A percentile compares a stretch with the other conserved stretches of the same genome.
phyloP scores from a whole-genome alignment of 257 asterid genomes.

The Mitragyna speciosa region DNA sequence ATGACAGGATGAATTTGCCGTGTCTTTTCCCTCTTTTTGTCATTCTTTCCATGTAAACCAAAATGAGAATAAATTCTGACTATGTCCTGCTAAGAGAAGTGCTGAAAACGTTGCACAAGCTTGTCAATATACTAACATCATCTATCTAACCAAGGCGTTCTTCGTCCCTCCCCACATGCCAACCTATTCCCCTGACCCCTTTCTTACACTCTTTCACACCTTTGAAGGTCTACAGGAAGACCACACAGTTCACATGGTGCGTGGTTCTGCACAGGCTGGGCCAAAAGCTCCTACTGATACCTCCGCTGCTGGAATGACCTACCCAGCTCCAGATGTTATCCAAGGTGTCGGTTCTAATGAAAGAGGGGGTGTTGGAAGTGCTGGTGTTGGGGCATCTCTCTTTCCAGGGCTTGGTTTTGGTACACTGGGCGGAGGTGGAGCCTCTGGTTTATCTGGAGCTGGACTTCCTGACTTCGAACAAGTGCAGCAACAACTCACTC shows the following conservation, averaged over 20 bases:
- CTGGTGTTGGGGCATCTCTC: slow-evolving; percentile 44
- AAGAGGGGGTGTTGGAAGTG: slow-evolving; percentile 24
- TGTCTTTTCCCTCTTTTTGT: no score
- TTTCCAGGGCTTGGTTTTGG: slow-evolving; percentile 43
- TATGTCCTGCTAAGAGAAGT: no score
- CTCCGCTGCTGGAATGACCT: slow-evolving; percentile 27
- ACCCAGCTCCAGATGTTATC: slow-evolving; percentile 22
- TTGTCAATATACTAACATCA: no score
- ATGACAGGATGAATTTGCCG: no score
- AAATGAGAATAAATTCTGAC: no score
- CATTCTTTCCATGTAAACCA: no score
- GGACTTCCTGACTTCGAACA: slow-evolving; percentile 51
- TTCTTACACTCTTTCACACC: not conserved
- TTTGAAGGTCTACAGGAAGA: slow-evolving; percentile 50
- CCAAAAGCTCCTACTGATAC: no score
- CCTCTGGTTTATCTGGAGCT: slow-evolving; percentile 40
- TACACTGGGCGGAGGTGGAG: slow-evolving; percentile 41
- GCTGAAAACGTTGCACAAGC: no score
- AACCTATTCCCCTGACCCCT: not conserved
- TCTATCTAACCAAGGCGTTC: no score
- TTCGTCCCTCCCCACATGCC: no score
- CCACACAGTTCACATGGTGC: slow-evolving; percentile 60
- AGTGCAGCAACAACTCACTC: slow-evolving; percentile 47
- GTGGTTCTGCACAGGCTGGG: slow-evolving; percentile 41
- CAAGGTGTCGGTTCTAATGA: no score